A percentile compares a stretch with the other conserved stretches of the same genome.
Evolutionary conservation across 2,329 filamentous ascomycete species (phyloP).

Genomic region (Daldinia sp.): DNA sequence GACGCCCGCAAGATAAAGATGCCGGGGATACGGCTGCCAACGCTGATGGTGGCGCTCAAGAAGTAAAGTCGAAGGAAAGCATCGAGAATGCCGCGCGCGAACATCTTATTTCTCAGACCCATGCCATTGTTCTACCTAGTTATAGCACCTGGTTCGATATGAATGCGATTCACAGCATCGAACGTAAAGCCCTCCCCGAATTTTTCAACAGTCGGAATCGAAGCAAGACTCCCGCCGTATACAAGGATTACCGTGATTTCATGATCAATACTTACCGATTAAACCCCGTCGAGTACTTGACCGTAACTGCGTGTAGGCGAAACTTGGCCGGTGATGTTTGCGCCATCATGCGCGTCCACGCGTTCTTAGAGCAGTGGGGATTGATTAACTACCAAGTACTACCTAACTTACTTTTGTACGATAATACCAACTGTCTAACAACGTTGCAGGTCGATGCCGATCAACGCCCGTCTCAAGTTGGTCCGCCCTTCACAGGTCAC

Average conservation of each 20-base stretch:
- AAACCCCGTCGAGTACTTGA: constrained; percentile 95
- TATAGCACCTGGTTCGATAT: constrained; percentile 99
- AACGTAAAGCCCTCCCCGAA: constrained; percentile 93
- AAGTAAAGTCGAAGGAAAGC: constrained; percentile 77
- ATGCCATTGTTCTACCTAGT: constrained; percentile 94
- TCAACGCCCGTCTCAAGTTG: constrained; percentile 92
- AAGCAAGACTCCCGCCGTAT: constrained; percentile 96
- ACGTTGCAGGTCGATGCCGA: constrained; percentile 87
- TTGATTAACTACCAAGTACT: constrained; percentile 97
- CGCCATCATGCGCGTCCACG: constrained; percentile 98
- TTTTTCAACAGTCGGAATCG: constrained; percentile 99
- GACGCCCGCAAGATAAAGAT: constrained; percentile 52
- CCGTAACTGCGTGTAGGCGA: constrained; percentile 92
- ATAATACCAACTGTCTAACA: constrained; percentile 41
- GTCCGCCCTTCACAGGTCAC: constrained; percentile 95
- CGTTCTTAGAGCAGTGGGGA: constrained; percentile 98
- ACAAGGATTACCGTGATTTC: constrained; percentile 99
- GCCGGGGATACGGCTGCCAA: constrained; percentile 56
- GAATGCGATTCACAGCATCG: constrained; percentile 88
- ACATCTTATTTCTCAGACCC: constrained; percentile 91
- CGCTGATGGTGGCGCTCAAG: constrained; percentile 59
- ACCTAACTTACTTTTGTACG: constrained; percentile 24
- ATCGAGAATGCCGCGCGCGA: constrained; percentile 88
- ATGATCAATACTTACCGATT: constrained; percentile 99
- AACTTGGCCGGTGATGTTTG: constrained; percentile 98